Base-by-base conservation (phyloP, 768 basidiomycete species). In the Tephrocybe rancida region DNA sequence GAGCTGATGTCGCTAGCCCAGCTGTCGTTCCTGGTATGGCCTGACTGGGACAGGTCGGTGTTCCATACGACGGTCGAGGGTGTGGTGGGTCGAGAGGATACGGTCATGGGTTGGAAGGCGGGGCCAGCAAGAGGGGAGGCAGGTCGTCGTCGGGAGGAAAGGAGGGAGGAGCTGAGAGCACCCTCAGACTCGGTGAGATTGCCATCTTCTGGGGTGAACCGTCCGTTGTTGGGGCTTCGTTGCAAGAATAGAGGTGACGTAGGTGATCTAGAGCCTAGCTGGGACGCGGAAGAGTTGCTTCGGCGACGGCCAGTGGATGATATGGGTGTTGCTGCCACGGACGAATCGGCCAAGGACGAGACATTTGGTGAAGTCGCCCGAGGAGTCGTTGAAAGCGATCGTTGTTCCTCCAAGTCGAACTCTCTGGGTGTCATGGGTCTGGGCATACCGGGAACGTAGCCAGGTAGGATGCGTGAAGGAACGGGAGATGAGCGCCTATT, bases 401-500 rank as follows among this genome's bases (percentile, higher is more conserved):
- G 73, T 61, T 83, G 81, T 54, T 91, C 88, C 50, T 92, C 90
- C 25, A 78, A 65, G 44, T 92, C 92, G 27, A 80, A 72, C 58
- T 90, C 88, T 51, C 84, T 86, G n/a, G 92, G 92, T 5, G 92
- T 93, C 88, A 93, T 92, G 16, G 92, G 92, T 37, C 92, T 77
- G 19, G 89, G 88, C 92, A 94, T 94, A 10, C 92, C 92, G 21
- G 92, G 92, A 52, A 92, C 85, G 69, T 94, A 94, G 13, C 92
- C 92, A 50, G 92, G 91, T 19, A 90, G 64, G 3, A 75, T 82
- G 39, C 82, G 81, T 42, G 83, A 74, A 24, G 86, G 85, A 21
- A 85, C 73, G 38, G 87, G 87, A 2, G 85, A 87, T 44, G 81
- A 68, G n/a, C 77, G 80, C 35, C 73, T 79, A 44, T 75, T 73